phyloP scores from a whole-genome alignment of 2,329 filamentous ascomycete genomes.

The Neospermospora avenae region DNA sequence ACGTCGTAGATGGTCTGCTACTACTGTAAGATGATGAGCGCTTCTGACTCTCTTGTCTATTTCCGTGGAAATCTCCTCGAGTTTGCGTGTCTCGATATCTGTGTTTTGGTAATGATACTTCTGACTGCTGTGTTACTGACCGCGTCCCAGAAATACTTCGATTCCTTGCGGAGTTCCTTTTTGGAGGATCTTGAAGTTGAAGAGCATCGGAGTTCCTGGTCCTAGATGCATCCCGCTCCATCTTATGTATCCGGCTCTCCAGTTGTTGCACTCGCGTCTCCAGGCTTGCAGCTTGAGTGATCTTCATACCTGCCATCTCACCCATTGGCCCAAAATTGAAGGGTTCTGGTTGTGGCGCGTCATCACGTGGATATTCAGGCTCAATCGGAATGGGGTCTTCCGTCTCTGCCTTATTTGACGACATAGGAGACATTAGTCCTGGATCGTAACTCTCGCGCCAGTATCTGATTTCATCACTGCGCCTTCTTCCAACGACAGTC shows the following conservation, averaged over 20 bases:
- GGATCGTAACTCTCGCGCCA: conserved; percentile 60
- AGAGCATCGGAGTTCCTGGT: conserved; percentile 17
- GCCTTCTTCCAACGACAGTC: conserved; percentile 43
- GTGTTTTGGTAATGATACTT: conserved; percentile 26
- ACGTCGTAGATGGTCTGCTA: conserved; percentile 29
- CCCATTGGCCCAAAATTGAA: conserved; percentile 52
- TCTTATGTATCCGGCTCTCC: conserved; percentile 49
- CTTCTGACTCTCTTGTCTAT: conserved; percentile 16
- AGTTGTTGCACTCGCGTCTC: conserved; percentile 51
- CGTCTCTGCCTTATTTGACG: conserved; percentile 44
- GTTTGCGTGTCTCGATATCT: conserved; percentile 18
- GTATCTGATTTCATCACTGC: conserved; percentile 62
- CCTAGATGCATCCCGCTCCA: conserved; percentile 42
- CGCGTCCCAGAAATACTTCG: conserved; percentile 20
- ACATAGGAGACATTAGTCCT: conserved; percentile 49
- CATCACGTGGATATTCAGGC: conserved; percentile 18
- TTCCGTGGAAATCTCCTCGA: conserved; percentile 12
- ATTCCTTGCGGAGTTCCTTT: conserved; percentile 15
- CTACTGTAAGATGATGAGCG: conserved; percentile 26
- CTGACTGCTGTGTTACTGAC: conserved; percentile 28
- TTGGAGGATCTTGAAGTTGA: conserved; percentile 28
- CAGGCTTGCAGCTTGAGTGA: conserved; percentile 52
- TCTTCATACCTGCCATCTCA: conserved; percentile 53
- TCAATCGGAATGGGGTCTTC: conserved; percentile 34
- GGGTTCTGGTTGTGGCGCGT: conserved; percentile 40